These are phyloP conservation scores for Hysterangium stoloniferum DNA, from an alignment of 768 basidiomycete species.

Conservation along the genomic window DNA sequence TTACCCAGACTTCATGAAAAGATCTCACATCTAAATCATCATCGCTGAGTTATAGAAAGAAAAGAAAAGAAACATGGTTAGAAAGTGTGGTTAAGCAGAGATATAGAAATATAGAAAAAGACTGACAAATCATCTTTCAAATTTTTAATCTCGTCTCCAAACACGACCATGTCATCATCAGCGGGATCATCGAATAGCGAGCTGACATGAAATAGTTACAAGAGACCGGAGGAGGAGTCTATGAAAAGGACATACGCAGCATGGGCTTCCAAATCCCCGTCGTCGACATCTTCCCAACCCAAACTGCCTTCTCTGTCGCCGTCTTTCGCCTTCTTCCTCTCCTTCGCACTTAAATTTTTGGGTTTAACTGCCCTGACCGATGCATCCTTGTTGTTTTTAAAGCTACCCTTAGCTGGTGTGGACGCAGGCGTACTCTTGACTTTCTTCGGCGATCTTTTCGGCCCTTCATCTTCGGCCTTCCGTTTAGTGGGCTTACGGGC, in stretches of 20 bases:
- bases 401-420: constrained; percentile 17
- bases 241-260: constrained; percentile 13
- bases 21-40: constrained; percentile 2
- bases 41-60: neutral
- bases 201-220: constrained; percentile 22
- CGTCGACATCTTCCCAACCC: constrained; percentile 59
- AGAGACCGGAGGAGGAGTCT: neutral
- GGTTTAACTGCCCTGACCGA: constrained; percentile 15
- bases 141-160: constrained; percentile 24
- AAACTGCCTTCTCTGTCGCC: constrained; percentile 27
- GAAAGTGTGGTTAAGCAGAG: neutral
- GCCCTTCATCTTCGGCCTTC: constrained; percentile 43
- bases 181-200: constrained; percentile 43
- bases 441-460: constrained; percentile 39
- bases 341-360: constrained; percentile 12
- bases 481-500: constrained; percentile 63
- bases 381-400: constrained; percentile 17
- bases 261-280: constrained; percentile 34
- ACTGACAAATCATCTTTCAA: constrained; percentile 26
- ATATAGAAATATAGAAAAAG: neutral
- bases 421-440: constrained; percentile 22
- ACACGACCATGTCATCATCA: constrained; percentile 22
- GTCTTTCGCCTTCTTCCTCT: constrained; percentile 23
- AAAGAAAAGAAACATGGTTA: neutral
- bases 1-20: neutral